Percentiles rank a stretch among this genome's conserved stretches.
Evolutionary conservation across 2,329 filamentous ascomycete genomes (phyloP).

Genomic region (Aureobasidium sp.): DNA sequence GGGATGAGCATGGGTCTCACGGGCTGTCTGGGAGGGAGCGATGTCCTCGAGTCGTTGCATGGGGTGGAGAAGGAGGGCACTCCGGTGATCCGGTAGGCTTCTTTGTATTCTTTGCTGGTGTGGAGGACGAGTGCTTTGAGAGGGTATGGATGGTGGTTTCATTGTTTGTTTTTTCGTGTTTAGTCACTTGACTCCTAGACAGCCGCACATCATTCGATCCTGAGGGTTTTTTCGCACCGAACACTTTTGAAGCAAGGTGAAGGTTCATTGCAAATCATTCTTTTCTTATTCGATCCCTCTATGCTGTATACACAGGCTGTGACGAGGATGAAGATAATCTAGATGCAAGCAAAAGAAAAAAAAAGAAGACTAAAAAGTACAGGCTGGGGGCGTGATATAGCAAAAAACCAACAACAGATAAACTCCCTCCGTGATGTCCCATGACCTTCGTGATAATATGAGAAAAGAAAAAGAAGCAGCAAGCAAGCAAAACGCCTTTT

Average conservation of each 20-base stretch:
- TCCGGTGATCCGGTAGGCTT: slow-evolving; percentile 31
- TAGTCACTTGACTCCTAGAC: background rate
- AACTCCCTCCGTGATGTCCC: slow-evolving; percentile 2
- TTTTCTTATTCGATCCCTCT: slow-evolving; percentile 7
- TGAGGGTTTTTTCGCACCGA: background rate
- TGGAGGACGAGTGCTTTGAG: background rate
- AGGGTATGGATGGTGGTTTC: background rate
- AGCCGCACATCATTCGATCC: background rate
- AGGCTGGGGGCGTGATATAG: slow-evolving; percentile 11
- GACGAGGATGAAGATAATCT: background rate
- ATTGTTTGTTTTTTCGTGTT: background rate
- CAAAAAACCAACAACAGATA: background rate
- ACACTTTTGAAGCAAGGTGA: background rate
- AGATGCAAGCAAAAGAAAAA: slow-evolving; percentile 8
- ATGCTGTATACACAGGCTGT: background rate
- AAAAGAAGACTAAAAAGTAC: background rate
- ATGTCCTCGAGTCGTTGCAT: slow-evolving; percentile 75
- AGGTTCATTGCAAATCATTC: slow-evolving; percentile 3
- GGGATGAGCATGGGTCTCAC: slow-evolving; percentile 37
- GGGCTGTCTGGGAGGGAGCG: slow-evolving; percentile 65
- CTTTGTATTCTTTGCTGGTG: background rate
- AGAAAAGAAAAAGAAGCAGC: background rate
- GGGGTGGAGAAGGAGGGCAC: slow-evolving; percentile 65
- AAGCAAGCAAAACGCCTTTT: background rate
- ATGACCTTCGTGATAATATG: slow-evolving; percentile 6